Evolutionary conservation across 805 yeast species (phyloP).

Genomic region (Blastobotrys chiropterorum): DNA sequence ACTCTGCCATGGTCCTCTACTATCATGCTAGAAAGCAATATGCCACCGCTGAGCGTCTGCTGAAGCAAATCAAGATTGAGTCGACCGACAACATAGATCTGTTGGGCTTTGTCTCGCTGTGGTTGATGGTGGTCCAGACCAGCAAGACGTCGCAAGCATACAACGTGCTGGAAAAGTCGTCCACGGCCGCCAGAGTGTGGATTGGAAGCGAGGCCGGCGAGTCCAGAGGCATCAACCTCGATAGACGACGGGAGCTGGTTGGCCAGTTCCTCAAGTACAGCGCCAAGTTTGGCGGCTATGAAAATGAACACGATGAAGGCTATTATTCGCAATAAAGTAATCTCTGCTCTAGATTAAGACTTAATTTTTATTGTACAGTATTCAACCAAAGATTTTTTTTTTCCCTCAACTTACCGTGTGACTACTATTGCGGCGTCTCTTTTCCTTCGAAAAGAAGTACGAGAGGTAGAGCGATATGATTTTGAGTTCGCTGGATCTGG

Average conservation of each 20-base stretch:
- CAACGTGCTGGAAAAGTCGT: constrained; percentile 18
- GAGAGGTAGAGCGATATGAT: too few species aligned
- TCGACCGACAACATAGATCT: constrained; percentile 22
- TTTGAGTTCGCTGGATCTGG: too few species aligned
- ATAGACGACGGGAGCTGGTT: constrained; percentile 26
- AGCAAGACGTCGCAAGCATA: constrained; percentile 6
- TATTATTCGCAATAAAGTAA: constrained; percentile 14
- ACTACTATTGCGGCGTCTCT: too few species aligned
- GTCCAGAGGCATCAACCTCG: constrained; percentile 22
- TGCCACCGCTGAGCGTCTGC: constrained; percentile 13
- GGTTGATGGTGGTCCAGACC: constrained; percentile 10
- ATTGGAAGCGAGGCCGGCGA: constrained; percentile 31
- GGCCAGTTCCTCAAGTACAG: constrained; percentile 28
- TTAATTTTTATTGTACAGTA: too few species aligned
- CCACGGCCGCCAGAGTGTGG: constrained; percentile 29
- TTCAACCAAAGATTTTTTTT: too few species aligned
- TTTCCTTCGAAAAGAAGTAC: too few species aligned
- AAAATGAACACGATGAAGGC: constrained; percentile 24
- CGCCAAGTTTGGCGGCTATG: constrained; percentile 27
- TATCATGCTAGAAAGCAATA: constrained; percentile 14
- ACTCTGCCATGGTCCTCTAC: constrained; percentile 22
- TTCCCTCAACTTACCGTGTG: too few species aligned
- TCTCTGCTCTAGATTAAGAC: too few species aligned
- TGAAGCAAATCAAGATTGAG: constrained; percentile 9
- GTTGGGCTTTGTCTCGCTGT: constrained; percentile 29